Evolutionary conservation across 257 asterid genomes (phyloP), one percentile per base, ranked within the genome.

Genomic region (Coffea eugenioides): DNA sequence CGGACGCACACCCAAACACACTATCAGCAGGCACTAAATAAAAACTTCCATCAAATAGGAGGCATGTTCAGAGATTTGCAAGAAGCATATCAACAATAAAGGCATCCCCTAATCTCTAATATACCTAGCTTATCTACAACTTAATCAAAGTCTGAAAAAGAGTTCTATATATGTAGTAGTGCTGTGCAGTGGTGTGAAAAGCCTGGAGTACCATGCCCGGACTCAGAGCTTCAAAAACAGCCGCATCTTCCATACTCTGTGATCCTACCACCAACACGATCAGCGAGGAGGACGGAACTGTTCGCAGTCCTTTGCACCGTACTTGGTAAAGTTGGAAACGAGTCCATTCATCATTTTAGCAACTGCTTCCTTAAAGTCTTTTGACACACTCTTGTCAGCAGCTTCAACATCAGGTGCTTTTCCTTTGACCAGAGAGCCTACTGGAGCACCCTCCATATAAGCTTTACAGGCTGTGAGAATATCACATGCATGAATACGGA

Each of bases 381-480:
- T 1, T n/a, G 89, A 75, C 45, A 77, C 69, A 51, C 31, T 48
- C 52, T 74, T 69, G 57, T 74, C 79, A 65, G 76, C 45, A 59
- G 43, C 76, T 46, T 61, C 51, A 66, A 81, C 81, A 15, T 79
- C 85, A 41, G 74, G 80, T 21, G 78, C 56, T 74, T 79, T 76
- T 39, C 91, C 92, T n/a, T 84, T 76, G 70, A 70, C 85, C 81
- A 83, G 51, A 9, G 86, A 87, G 52, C 92, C 91, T 25, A 90
- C 86, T 34, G 70, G 73, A 75, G 89, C 90, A 51, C 94, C 94
- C 54, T 83, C 87, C 45, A 69, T 27, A 36, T 88, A 90, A 64
- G 90, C 89, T 80, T 77, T 82, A 78, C 94, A 88, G 34, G 92
- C 88, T 11, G 88, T 80, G 41, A 90, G 85, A 61, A 90, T 81